phyloP scores from a whole-genome alignment of 2,329 filamentous ascomycete species.

The Xylariaceae sp. region DNA sequence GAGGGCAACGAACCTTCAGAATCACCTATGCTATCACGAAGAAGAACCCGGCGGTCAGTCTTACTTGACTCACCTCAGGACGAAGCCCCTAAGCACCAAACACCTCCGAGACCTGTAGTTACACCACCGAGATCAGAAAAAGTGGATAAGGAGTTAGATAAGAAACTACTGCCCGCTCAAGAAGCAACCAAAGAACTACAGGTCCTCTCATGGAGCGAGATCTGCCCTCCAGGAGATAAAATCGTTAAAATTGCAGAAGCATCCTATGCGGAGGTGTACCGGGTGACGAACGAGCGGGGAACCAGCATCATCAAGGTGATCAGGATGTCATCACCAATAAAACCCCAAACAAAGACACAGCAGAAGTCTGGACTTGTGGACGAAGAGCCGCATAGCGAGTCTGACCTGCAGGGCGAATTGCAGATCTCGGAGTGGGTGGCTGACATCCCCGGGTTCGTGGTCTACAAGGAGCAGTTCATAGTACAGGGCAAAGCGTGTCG shows the following conservation, averaged over 20 bases:
- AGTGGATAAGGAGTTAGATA: conserved; percentile 1
- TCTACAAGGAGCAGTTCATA: conserved; percentile 69
- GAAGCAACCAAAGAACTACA: conserved; percentile 43
- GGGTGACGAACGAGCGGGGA: conserved; percentile 62
- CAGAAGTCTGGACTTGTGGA: conserved; percentile 60
- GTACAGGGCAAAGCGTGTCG: conserved; percentile 61
- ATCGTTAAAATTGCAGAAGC: conserved; percentile 71
- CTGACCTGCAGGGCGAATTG: conserved; percentile 63
- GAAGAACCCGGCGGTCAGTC: conserved; percentile 31
- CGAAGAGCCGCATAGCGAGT: conserved; percentile 61
- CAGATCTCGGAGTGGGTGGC: conserved; percentile 68
- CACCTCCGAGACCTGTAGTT: conserved; percentile 14
- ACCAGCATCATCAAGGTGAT: conserved; percentile 71
- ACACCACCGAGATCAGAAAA: conserved; percentile 18
- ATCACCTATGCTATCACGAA: conserved; percentile 26
- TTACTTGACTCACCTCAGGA: conserved; percentile 21
- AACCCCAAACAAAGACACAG: conserved; percentile 62
- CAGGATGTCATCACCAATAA: conserved; percentile 63
- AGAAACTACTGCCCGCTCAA: neutral
- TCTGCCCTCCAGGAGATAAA: conserved; percentile 58
- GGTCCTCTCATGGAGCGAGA: conserved; percentile 61
- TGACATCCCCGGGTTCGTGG: conserved; percentile 68
- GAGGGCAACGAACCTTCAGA: conserved; percentile 27
- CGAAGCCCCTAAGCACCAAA: conserved; percentile 19
- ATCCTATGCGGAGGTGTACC: conserved; percentile 70